Evolutionary conservation across 768 basidiomycete genomes (phyloP), one percentile per base, ranked within the genome.

Genomic region (Kwoniella botswanensis): DNA sequence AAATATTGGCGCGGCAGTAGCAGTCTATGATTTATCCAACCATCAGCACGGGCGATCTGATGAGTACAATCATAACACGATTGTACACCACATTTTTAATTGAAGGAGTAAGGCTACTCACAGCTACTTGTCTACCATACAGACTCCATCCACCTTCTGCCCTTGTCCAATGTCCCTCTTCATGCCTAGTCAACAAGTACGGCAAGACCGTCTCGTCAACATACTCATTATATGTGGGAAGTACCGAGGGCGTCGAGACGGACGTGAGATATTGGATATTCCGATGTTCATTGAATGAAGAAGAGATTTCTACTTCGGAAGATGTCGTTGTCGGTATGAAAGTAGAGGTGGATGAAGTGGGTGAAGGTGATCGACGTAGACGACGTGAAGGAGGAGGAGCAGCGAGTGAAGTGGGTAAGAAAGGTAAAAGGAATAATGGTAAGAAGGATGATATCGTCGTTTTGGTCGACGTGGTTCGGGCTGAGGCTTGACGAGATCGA

Each of bases 111-210:
- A 53, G 10, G 54, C 17, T n/a, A 75, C 73, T 70, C 60, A 76
- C 74, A 18, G 71, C 69, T 15, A 65, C 63, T 52, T 71, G 68
- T 29, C 78, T 61, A 18, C 78, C 82, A 58, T 77, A 80, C 35
- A 80, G 26, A 44, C 59, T 71, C 80, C 79, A 79, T 10, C 68
- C 73, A 46, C 76, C 69, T 41, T 78, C 72, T 2, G 68, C 74
- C 63, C 71, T 77, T 2, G 58, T 68, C 70, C 76, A 76, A 17
- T 35, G 29, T 22, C 76, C 75, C 61, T 76, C 73, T 6, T 61
- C 35, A 50, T 71, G 70, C 56, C 44, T 50, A 17, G 69, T 76
- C 18, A 74, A 53, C 44, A 67, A 67, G 42, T 71, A 79, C 26
- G 75, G 76, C 63, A 82, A 29, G 55, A 64, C 59, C 35, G 76